Conservation (phyloP, 139 green algal genomes). For the Chlorella ohadii region DNA sequence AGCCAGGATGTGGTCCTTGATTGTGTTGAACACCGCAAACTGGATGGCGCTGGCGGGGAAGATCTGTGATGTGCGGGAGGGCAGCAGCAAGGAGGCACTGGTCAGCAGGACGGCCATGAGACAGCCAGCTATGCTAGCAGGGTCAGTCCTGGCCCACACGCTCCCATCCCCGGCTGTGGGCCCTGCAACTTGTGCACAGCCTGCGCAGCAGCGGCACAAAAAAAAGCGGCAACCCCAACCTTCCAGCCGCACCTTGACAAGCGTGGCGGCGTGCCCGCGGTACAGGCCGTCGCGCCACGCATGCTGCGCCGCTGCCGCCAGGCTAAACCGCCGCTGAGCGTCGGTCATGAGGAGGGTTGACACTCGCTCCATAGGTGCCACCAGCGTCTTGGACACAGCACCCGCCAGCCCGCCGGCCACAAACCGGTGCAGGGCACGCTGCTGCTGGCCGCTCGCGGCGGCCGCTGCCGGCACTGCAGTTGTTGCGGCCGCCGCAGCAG, state of each 20-base stretch:
- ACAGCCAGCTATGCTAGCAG: too few relatives aligned
- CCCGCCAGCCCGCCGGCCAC: slow-evolving; percentile 40
- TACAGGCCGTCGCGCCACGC: slow-evolving; percentile 28
- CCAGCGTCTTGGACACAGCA: slow-evolving; percentile 40
- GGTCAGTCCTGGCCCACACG: too few relatives aligned
- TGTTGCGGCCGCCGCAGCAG: neutral
- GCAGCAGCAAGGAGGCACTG: neutral
- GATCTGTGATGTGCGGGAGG: neutral
- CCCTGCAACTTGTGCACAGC: too few relatives aligned
- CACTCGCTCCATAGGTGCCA: slow-evolving; percentile 41
- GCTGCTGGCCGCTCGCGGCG: too few relatives aligned
- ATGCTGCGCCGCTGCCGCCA: neutral
- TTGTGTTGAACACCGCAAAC: slow-evolving; percentile 38
- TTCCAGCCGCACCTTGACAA: slow-evolving; percentile 11
- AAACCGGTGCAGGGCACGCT: slow-evolving; percentile 14
- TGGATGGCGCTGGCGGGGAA: slow-evolving; percentile 33
- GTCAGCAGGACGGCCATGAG: too few relatives aligned
- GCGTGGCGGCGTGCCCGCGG: slow-evolving; percentile 35
- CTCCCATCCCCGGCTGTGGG: too few relatives aligned
- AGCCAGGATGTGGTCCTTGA: slow-evolving; percentile 31
- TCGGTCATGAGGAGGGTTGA: slow-evolving; percentile 41
- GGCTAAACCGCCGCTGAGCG: neutral
- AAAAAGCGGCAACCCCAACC: too few relatives aligned
- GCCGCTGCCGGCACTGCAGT: neutral
- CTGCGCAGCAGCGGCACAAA: too few relatives aligned